Evolutionary conservation across 2,329 filamentous ascomycete genomes (phyloP).

Genomic region (Penicillium sp.): DNA sequence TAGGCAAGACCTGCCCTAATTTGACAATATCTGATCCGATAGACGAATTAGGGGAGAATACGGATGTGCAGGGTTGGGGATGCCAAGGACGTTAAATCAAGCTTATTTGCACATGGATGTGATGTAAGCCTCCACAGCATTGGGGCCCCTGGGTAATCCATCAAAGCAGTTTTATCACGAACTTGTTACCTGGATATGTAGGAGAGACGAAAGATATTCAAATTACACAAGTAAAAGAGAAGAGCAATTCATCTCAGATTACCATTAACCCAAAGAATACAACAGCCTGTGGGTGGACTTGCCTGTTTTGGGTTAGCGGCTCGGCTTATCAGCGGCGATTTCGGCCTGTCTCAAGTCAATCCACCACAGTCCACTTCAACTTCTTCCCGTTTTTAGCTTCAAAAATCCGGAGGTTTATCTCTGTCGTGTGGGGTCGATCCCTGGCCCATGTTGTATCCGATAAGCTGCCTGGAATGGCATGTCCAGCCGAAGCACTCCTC

Average conservation of each 20-base stretch:
- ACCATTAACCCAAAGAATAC: too few relatives aligned
- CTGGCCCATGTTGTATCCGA: not conserved
- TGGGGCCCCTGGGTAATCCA: not conserved
- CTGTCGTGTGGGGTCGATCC: not conserved
- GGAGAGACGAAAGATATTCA: not conserved
- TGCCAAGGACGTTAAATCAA: slow-evolving; percentile 14
- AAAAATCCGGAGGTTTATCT: not conserved
- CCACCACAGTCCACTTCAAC: not conserved
- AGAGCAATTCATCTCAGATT: not conserved
- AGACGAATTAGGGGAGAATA: not conserved
- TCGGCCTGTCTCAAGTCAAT: not conserved
- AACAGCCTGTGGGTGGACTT: slow-evolving; percentile 19
- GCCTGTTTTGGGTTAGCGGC: slow-evolving; percentile 18
- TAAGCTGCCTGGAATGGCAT: not conserved
- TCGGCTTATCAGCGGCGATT: not conserved
- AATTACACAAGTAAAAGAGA: too few relatives aligned
- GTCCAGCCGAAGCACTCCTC: slow-evolving; percentile 8
- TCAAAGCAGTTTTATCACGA: not conserved
- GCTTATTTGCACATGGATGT: slow-evolving; percentile 17
- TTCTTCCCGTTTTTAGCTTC: not conserved
- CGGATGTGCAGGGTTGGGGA: not conserved
- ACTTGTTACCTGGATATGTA: accelerated
- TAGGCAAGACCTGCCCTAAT: slow-evolving; percentile 3
- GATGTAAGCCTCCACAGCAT: slow-evolving; percentile 3
- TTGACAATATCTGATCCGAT: slow-evolving; percentile 2